Evolutionary conservation across 257 asterid species (phyloP).

Genomic region (Solanum sitiens): DNA sequence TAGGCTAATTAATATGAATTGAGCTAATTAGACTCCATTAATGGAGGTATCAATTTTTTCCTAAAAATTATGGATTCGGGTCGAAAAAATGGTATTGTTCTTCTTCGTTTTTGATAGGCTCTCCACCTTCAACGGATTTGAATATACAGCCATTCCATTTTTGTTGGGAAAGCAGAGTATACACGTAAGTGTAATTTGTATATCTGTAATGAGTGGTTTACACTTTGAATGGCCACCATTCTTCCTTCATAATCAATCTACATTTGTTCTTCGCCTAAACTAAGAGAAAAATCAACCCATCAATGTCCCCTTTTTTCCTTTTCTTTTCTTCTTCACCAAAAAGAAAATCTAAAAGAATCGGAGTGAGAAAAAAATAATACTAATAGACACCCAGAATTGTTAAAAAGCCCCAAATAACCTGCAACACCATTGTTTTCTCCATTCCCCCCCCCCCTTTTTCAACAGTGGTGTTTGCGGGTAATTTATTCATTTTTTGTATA

Average conservation of each 20-base stretch:
- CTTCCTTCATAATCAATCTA: neutral
- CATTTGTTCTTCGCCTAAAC: neutral
- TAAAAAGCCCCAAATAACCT: neutral
- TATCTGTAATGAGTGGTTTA: neutral
- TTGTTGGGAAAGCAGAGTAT: neutral
- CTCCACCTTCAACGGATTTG: constrained; percentile 50
- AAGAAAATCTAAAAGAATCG: neutral
- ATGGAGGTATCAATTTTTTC: neutral
- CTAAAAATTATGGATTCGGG: neutral
- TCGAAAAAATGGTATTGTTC: neutral
- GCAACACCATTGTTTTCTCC: constrained; percentile 28
- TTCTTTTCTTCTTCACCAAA: neutral
- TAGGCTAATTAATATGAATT: neutral
- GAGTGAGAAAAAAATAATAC: neutral
- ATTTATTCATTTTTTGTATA: neutral
- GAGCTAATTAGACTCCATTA: neutral
- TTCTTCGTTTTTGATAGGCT: constrained; percentile 28
- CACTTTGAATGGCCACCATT: constrained; percentile 9
- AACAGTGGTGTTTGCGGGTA: constrained; percentile 71
- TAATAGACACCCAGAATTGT: neutral
- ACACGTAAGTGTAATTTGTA: neutral
- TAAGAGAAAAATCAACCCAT: neutral
- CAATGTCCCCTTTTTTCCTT: neutral
- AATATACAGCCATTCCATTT: neutral
- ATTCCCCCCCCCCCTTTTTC: neutral